A percentile compares a stretch with the other conserved stretches of the same genome.
These are phyloP conservation scores for Gymnopilus dilepis DNA, from an alignment of 768 basidiomycete genomes.

Conservation along the genomic window DNA sequence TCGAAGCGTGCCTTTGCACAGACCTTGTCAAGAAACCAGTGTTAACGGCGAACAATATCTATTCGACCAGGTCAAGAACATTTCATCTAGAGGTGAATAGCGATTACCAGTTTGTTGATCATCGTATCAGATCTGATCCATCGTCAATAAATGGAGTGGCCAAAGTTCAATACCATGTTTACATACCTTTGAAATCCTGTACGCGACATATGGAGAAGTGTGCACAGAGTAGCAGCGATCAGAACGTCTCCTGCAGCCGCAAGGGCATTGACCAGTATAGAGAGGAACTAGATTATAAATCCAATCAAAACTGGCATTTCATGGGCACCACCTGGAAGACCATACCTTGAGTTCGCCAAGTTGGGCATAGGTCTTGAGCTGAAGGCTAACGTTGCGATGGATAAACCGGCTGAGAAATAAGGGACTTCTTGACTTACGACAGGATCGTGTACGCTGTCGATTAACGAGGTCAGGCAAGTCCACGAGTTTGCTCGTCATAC, in stretches of 20 bases:
- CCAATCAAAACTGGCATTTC: neutral
- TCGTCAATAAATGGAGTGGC: constrained; percentile 6
- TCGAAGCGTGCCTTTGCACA: no score
- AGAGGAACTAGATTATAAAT: constrained; percentile 35
- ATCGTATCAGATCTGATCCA: constrained; percentile 47
- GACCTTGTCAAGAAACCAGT: constrained; percentile 46
- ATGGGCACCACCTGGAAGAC: no score
- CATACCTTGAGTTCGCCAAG: constrained; percentile 40
- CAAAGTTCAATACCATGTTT: neutral
- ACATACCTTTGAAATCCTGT: constrained; percentile 50
- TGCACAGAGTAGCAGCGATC: constrained; percentile 46
- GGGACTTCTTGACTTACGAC: constrained; percentile 35
- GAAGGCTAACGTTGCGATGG: constrained; percentile 26
- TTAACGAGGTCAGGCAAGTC: neutral
- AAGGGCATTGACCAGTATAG: constrained; percentile 46
- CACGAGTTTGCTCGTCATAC: neutral
- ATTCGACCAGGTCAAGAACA: neutral
- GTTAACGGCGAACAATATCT: constrained; percentile 52
- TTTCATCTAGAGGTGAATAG: no score
- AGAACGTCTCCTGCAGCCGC: constrained; percentile 49
- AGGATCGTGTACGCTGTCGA: constrained; percentile 35
- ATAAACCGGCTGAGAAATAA: neutral
- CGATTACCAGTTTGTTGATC: constrained; percentile 47
- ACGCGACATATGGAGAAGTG: constrained; percentile 44
- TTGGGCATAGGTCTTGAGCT: constrained; percentile 39